phyloP scores from a whole-genome alignment of 345 rosid species.

The Aquilaria malaccensis region DNA sequence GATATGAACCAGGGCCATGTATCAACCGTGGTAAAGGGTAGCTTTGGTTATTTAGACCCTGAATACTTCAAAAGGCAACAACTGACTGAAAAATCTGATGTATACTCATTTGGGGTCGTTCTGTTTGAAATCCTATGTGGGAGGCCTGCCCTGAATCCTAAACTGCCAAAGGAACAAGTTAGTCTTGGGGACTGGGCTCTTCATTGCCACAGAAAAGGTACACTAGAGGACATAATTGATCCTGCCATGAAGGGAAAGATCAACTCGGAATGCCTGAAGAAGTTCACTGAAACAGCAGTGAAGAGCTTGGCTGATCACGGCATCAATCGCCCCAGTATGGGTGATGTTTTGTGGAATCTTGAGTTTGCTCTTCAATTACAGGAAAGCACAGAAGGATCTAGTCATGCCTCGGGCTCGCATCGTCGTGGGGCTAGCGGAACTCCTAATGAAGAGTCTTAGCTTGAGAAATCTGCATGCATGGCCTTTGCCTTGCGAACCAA shows the following conservation, averaged over 20 bases:
- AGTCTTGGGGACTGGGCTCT: constrained; percentile 29
- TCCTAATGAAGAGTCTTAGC: no score
- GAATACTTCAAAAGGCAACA: constrained; percentile 41
- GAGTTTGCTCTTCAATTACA: constrained; percentile 20
- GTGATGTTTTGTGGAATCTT: constrained; percentile 30
- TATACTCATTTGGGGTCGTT: constrained; percentile 42
- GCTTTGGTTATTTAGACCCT: constrained; percentile 37
- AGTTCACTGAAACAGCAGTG: constrained; percentile 22
- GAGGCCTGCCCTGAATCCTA: constrained; percentile 33
- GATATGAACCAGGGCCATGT: constrained; percentile 38
- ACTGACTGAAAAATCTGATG: constrained; percentile 39
- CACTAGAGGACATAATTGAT: constrained; percentile 19
- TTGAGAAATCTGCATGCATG: no score
- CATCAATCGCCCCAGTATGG: constrained; percentile 25
- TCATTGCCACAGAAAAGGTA: constrained; percentile 24
- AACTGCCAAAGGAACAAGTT: constrained; percentile 23
- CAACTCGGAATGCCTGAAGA: constrained; percentile 17
- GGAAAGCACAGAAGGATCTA: constrained; percentile 3
- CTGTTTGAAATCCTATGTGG: constrained; percentile 35
- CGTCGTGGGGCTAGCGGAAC: no score
- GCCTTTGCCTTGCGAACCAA: no score
- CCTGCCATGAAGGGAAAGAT: constrained; percentile 19
- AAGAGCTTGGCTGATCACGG: constrained; percentile 26
- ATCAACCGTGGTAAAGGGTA: constrained; percentile 39
- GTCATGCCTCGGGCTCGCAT: no score